Evolutionary conservation across 1,284 basidiomycete genomes (phyloP).

Genomic region (Cerrena zonata): DNA sequence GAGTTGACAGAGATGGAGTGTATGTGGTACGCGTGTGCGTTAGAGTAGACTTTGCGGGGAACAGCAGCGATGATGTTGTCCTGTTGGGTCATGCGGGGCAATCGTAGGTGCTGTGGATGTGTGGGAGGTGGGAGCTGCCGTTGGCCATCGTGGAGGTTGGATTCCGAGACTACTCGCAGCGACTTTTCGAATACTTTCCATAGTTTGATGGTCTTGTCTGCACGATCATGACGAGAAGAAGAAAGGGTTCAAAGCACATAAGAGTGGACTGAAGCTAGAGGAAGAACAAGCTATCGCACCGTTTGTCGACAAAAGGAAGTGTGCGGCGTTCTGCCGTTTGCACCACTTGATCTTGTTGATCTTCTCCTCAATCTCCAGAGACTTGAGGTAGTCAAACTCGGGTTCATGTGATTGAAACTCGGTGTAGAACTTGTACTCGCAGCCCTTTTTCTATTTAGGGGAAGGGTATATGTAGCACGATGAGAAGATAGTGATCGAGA

Average conservation of each 20-base stretch:
- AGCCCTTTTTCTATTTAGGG: conserved; percentile 85
- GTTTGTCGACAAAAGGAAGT: conserved; percentile 96
- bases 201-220: conserved; percentile 99
- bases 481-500: conserved; percentile 12
- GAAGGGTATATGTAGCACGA: conserved; percentile 8
- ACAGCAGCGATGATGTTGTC: conserved; percentile 99
- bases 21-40: conserved; percentile 99
- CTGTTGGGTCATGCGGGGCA: conserved; percentile 88
- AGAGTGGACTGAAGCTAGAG: neutral
- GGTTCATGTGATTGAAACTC: conserved; percentile 99
- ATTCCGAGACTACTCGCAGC: conserved; percentile 92
- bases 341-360: conserved; percentile 99
- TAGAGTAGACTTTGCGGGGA: conserved; percentile 97
- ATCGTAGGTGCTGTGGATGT: conserved; percentile 54
- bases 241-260: neutral
- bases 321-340: conserved; percentile 93
- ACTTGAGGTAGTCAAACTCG: conserved; percentile 99
- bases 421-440: conserved; percentile 99
- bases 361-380: conserved; percentile 99
- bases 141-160: conserved; percentile 85
- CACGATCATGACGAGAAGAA: neutral
- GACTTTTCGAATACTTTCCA: conserved; percentile 99
- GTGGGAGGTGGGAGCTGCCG: conserved; percentile 58
- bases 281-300: conserved; percentile 44
- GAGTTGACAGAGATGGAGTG: conserved; percentile 99